A percentile compares a stretch with the other conserved stretches of the same genome.
These are phyloP conservation scores for Moricandia moricandioides DNA, from an alignment of 345 rosid species.

Conservation along the genomic window DNA sequence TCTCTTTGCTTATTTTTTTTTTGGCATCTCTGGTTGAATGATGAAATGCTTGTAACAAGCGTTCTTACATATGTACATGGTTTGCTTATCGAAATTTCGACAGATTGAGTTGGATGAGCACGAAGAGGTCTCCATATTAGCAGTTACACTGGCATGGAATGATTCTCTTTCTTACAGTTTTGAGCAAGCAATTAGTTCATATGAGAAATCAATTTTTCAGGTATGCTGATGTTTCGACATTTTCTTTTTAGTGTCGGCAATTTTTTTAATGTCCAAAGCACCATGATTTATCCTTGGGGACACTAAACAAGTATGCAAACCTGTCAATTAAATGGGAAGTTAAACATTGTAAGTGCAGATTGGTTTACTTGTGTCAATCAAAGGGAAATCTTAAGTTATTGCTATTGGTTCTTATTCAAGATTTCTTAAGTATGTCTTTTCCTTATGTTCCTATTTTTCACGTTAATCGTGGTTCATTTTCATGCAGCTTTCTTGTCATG, in stretches of 20 bases:
- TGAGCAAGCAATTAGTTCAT: constrained; percentile 59
- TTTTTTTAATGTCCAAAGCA: not conserved
- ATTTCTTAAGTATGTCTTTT: not conserved
- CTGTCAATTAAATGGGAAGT: constrained; percentile 6
- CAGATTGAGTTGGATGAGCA: constrained; percentile 86
- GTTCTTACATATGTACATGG: not conserved
- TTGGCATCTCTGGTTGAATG: constrained; percentile 2
- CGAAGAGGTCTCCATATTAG: constrained; percentile 58
- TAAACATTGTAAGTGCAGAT: not conserved
- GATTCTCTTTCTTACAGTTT: constrained; percentile 50
- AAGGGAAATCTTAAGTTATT: not conserved
- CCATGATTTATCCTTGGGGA: not conserved
- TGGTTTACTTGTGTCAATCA: constrained; percentile 7
- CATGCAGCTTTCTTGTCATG: constrained; percentile 52
- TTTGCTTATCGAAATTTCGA: constrained; percentile 20
- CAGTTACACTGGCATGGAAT: constrained; percentile 74
- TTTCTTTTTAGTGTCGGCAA: not conserved
- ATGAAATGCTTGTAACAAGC: constrained; percentile 4
- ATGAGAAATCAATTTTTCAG: constrained; percentile 59
- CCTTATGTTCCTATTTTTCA: not conserved
- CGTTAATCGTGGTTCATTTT: constrained; percentile 12
- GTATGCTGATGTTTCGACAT: constrained; percentile 33
- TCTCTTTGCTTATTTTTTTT: constrained; percentile 3
- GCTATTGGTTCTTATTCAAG: not conserved
- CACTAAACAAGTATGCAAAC: not conserved